Evolutionary conservation across 306 rosid species (phyloP).

Genomic region (Pueraria montana): DNA sequence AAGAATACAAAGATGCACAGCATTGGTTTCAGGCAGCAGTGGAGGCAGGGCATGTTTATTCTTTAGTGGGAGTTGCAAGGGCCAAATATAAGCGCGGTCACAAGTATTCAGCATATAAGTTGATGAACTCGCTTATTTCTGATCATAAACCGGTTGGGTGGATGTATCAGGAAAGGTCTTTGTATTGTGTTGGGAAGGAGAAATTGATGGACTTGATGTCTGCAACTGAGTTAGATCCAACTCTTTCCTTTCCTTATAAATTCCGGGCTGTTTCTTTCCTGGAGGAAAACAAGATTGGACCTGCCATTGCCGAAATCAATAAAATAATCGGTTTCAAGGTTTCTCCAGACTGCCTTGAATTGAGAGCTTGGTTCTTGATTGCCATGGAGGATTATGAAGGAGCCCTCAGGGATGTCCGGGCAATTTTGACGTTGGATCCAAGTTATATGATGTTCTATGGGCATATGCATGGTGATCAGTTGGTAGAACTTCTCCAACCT

Average conservation of each 20-base stretch:
- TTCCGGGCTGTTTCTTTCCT: constrained; percentile 69
- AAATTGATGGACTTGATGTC: constrained; percentile 75
- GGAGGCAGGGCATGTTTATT: constrained; percentile 84
- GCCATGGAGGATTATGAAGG: constrained; percentile 81
- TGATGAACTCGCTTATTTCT: constrained; percentile 73
- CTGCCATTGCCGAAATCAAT: constrained; percentile 75
- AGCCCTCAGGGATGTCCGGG: constrained; percentile 84
- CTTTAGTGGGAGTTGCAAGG: constrained; percentile 82
- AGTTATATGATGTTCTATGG: constrained; percentile 76
- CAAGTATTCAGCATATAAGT: constrained; percentile 78
- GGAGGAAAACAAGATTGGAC: constrained; percentile 71
- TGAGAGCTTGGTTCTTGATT: constrained; percentile 86
- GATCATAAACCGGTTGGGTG: constrained; percentile 81
- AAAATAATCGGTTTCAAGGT: constrained; percentile 81
- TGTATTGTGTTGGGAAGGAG: constrained; percentile 83
- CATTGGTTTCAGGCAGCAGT: constrained; percentile 74
- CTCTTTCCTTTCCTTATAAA: constrained; percentile 83
- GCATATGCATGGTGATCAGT: constrained; percentile 73
- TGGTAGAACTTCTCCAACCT: constrained; percentile 78
- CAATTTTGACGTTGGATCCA: constrained; percentile 87
- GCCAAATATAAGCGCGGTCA: constrained; percentile 86
- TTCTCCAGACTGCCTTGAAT: constrained; percentile 87
- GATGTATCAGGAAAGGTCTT: constrained; percentile 95
- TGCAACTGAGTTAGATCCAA: constrained; percentile 87
- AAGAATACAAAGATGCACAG: constrained; percentile 84